These are phyloP conservation scores for Entrophospora sp. DNA, from an alignment of 192 early-diverging fungal species.

Conservation along the genomic window DNA sequence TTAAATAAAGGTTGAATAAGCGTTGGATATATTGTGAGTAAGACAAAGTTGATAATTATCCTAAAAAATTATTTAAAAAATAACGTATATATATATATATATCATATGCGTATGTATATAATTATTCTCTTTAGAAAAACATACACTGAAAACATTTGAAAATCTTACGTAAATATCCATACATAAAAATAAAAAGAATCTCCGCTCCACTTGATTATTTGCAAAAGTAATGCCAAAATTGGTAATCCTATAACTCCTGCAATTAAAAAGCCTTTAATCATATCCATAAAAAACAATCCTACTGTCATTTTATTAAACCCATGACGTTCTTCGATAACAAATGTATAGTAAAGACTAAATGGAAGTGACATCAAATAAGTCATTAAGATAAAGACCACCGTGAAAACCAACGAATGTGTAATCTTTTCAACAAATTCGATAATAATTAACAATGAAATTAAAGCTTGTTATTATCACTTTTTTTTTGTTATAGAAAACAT, in stretches of 20 bases:
- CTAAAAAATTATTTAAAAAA: conserved; percentile 23
- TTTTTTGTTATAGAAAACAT: too few relatives aligned
- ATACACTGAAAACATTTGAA: background rate
- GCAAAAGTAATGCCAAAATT: conserved; percentile 67
- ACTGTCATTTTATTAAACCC: conserved; percentile 95
- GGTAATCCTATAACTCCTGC: conserved; percentile 68
- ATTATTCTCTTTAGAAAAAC: background rate
- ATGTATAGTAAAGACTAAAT: conserved; percentile 78
- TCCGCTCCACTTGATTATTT: conserved; percentile 75
- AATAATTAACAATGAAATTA: too few relatives aligned
- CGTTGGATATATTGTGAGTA: conserved; percentile 83
- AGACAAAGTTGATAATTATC: conserved; percentile 58
- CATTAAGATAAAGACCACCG: conserved; percentile 44
- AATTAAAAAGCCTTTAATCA: conserved; percentile 64
- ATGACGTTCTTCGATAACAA: conserved; percentile 90
- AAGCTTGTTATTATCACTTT: too few relatives aligned
- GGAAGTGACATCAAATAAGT: conserved; percentile 66
- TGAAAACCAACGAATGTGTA: conserved; percentile 73
- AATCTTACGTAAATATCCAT: conserved; percentile 77
- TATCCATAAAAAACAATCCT: conserved; percentile 68
- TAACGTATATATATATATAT: background rate
- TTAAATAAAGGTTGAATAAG: conserved; percentile 98
- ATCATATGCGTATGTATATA: background rate
- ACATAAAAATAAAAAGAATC: conserved; percentile 83
- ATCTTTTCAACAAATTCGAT: conserved; percentile 58